Conservation (phyloP, 495 filamentous ascomycete genomes). For the Bacidia rubella region DNA sequence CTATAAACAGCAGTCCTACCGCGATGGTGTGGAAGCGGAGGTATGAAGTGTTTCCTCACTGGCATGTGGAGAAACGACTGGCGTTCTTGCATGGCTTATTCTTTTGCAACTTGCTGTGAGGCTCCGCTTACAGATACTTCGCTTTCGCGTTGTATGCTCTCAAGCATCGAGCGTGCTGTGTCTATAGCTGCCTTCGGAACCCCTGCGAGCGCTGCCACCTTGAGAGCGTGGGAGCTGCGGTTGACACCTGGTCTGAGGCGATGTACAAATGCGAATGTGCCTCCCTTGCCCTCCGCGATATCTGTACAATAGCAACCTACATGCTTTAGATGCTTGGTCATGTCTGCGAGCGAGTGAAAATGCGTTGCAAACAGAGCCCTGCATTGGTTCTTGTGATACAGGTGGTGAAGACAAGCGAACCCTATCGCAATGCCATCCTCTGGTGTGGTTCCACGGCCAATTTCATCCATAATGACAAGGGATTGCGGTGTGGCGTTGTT, state of each 20-base stretch:
- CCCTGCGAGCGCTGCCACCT: slow-evolving; percentile 75
- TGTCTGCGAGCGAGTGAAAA: slow-evolving; percentile 74
- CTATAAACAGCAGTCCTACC: no score
- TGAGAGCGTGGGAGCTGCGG: slow-evolving; percentile 74
- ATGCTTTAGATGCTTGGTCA: slow-evolving; percentile 48
- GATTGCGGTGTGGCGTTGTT: slow-evolving; percentile 39
- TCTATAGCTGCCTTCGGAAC: slow-evolving; percentile 29
- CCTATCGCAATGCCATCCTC: slow-evolving; percentile 82
- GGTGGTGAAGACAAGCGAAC: slow-evolving; percentile 73
- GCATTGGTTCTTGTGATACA: slow-evolving; percentile 60
- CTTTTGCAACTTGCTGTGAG: no score
- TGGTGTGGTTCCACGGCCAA: slow-evolving; percentile 86
- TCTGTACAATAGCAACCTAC: slow-evolving; percentile 84
- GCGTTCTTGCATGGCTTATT: no score
- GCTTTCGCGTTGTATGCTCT: not conserved
- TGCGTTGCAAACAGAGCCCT: slow-evolving; percentile 89
- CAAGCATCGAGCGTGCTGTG: slow-evolving; percentile 25
- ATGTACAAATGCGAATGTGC: slow-evolving; percentile 73
- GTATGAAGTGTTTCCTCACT: no score
- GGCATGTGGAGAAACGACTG: no score
- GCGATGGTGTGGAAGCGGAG: no score
- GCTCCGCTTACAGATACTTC: no score
- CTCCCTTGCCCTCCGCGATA: slow-evolving; percentile 47
- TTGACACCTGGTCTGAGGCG: slow-evolving; percentile 71
- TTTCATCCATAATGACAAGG: slow-evolving; percentile 98